Base-by-base conservation (phyloP, 768 basidiomycete genomes). In the Suillus subluteus region DNA sequence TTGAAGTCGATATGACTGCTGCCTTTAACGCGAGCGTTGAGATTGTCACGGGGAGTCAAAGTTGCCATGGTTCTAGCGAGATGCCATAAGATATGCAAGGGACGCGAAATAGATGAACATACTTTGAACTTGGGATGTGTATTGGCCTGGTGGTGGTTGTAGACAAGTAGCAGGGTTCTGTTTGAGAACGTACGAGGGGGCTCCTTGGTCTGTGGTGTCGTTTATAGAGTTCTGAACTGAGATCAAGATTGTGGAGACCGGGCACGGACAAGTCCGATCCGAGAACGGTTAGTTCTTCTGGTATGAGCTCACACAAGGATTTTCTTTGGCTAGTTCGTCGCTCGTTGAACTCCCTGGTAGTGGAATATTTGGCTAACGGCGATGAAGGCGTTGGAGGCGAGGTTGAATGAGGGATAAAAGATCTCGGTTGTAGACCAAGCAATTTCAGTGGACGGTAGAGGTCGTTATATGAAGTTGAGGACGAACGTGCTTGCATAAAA, bases 1-100 rank as follows among this genome's bases (percentile, higher is more conserved):
- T 96, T 96, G 88, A 97, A 97, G 82, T 98, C 92, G 82, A 94
- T 90, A 78, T 94, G 91, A 71, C 87, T 88, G 64, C 88, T 87
- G 70, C 92, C 92, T 66, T 92, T 88, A 64, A 86, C 87, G 68
- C 91, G 89, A 74, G 88, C 84, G 71, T 84, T 87, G 86, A 91
- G 82, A 66, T 90, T 85, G 69, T 92, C 90, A 70, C 87, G 85
- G 63, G 89, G 90, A 78, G 88, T 82, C 30, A 83, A 79, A 48
- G 71, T 86, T 73, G 68, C 81, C 80, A 89, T 84, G 80, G 85
- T 85, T 75, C 80, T 87, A 78, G 70, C 63, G 62, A 62, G 54
- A 21, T 43, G 55, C 65, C 64, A 55, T 41, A 16, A 30, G 72
- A 62, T 65, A 63, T 50, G 70, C 68, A 65, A 6, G 8, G 16